Evolutionary conservation across 352 stramenopile genomes (phyloP), one percentile per base, ranked within the genome.

Genomic region (Phytophthora pistaciae): DNA sequence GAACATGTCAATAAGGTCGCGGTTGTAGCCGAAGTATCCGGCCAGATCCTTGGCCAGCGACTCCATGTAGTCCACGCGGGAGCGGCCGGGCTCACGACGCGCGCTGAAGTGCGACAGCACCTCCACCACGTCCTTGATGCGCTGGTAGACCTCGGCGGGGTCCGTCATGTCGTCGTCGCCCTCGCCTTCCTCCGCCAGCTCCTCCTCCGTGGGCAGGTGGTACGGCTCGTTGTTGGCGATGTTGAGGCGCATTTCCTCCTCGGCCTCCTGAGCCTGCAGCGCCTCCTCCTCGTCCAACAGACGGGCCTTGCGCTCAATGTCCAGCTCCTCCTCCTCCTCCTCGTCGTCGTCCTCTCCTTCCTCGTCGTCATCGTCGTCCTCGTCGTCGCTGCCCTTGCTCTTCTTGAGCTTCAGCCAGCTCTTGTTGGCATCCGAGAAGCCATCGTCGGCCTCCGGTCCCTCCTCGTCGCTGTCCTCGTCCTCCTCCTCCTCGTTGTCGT

Each of bases 21-120:
- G 95, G 69, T 99, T 94, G 88, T 99, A 99, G 60, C 98, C 97
- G 82, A 99, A 99, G 73, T 99, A 98, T 72, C 98, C 97, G 38
- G 93, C 85, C 67, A 99, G 79, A 79, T 99, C 98, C 66, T 85
- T 92, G 11, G 88, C 77, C 27, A 97, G 74, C 56, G 91, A 90
- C 72, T 99, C 94, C 62, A 99, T 87, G 78, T 99, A 99, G 69
- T 99, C 97, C 31, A 96, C 93, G 31, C 98, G 94, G 44, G 92
- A 97, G 36, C 94, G 84, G 53, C 91, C 91, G n/a, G 87, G 81
- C 74, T 99, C 95, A 18, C 97, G 91, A 61, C 94, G 91, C 21
- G 90, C 83, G 68, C 98, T 99, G 69, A 99, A 99, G 64, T 99
- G 92, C 21, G 90, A 89, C 31, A 99, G 84, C 65, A 98, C 91